Evolutionary conservation across 108 stramenopile species (phyloP), one percentile per base, ranked within the genome.

Genomic region (Cylindrotheca closterium): DNA sequence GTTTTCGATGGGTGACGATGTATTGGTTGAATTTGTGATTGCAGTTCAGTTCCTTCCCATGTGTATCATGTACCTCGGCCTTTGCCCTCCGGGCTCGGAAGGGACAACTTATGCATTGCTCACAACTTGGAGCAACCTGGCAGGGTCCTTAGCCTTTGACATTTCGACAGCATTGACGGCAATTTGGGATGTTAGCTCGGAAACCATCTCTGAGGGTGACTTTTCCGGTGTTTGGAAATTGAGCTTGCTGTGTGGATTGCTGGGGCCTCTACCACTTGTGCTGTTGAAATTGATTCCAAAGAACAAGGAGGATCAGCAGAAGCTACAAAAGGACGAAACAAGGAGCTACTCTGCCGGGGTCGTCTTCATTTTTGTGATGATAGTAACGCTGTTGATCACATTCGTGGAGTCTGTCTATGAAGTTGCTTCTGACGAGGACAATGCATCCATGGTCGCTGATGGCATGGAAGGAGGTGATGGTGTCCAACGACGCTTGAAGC

Each of bases 21-120:
- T 77, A 15, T 79, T 87, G 52, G 82, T 79, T 1, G 86, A 87
- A 31, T 83, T 86, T 55, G 79, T 80, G 34, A 63, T 64, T 17
- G 86, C 81, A 0, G 81, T 87, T 28, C 86, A 87, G 60, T 87
- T 87, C 37, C 58, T 87, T 1, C 86, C 86, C 8, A 81, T 78
- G 50, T 83, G 81, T n/a, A 87, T 87, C 17, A 87, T 87, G 86
- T 83, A 83, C 79, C 79, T 83, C 0, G 68, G 78, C 26, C 55
- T 82, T 1, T 82, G 81, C 54, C 81, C 81, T 23, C 22, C 62
- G 4, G 81, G 81, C 23, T 66, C 57, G 15, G 86, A 87, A 80
- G 86, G 86, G 24, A 73, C 86, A 31, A 72, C 74, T 47, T 87
- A 87, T 72, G 86, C 86, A 7, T 81, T 87, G 86, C 74, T 84